Conservation (phyloP, 345 rosid species). For the Arabidopsis suecica region DNA sequence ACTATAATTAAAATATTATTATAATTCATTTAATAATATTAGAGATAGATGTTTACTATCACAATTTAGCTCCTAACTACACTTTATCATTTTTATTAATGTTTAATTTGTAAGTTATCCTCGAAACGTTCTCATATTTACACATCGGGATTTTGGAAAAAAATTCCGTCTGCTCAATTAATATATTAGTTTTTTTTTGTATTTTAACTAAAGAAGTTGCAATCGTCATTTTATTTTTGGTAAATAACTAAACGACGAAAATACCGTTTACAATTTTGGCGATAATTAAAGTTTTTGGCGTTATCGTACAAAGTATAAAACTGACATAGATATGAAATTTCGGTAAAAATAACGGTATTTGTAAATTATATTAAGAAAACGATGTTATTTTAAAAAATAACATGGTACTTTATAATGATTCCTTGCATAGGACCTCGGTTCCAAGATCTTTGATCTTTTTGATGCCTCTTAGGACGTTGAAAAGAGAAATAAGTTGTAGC, state of each 20-base stretch:
- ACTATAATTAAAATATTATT: background rate
- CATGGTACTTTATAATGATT: background rate
- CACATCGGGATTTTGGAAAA: background rate
- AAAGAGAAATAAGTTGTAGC: background rate
- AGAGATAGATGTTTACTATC: background rate
- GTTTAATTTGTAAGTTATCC: background rate
- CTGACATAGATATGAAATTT: background rate
- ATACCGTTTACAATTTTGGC: background rate
- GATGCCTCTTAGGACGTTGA: background rate
- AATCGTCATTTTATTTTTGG: background rate
- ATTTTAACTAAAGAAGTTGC: background rate
- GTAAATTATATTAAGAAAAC: background rate
- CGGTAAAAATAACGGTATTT: background rate
- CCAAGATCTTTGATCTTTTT: background rate
- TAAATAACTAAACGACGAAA: background rate
- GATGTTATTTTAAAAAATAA: background rate
- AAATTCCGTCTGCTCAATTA: background rate
- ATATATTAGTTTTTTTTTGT: background rate
- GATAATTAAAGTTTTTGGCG: background rate
- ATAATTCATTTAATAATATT: no score
- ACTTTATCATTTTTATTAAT: background rate
- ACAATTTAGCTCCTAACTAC: background rate
- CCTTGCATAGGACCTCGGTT: background rate
- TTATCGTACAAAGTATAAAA: background rate
- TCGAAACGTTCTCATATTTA: no score